Evolutionary conservation across 208 protist genomes (phyloP).

Genomic region (Tritrichomonas foetus): DNA sequence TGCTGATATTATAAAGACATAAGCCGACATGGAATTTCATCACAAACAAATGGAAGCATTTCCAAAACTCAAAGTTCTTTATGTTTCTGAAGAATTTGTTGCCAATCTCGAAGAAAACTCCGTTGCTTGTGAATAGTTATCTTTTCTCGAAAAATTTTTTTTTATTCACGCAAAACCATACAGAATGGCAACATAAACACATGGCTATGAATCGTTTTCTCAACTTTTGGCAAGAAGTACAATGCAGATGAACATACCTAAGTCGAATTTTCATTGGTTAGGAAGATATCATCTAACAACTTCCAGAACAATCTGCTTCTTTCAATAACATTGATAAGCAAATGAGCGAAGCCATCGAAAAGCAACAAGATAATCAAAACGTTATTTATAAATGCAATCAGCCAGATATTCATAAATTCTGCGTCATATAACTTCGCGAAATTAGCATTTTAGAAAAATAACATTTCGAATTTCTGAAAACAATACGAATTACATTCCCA

Average conservation of each 20-base stretch:
- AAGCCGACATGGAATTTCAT: conserved; percentile 77
- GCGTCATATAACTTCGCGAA: neutral
- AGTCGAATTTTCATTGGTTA: conserved; percentile 94
- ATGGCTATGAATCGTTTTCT: conserved; percentile 85
- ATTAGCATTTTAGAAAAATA: conserved; percentile 17
- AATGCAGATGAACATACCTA: conserved; percentile 89
- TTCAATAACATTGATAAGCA: conserved; percentile 37
- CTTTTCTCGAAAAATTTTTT: conserved; percentile 79
- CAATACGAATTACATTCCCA: conserved; percentile 67
- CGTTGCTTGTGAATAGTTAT: conserved; percentile 74
- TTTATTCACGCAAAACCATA: conserved; percentile 81
- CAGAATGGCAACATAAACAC: conserved; percentile 85
- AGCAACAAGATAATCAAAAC: conserved; percentile 35
- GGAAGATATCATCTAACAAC: conserved; percentile 87
- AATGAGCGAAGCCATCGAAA: neutral
- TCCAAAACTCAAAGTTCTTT: conserved; percentile 62
- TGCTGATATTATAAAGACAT: conserved; percentile 80
- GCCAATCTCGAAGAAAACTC: conserved; percentile 58
- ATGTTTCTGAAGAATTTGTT: conserved; percentile 46
- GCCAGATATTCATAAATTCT: conserved; percentile 64
- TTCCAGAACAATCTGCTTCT: conserved; percentile 83
- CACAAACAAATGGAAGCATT: conserved; percentile 81
- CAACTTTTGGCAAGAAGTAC: conserved; percentile 85
- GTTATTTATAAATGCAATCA: conserved; percentile 71
- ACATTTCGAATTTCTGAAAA: conserved; percentile 60